Conservation (phyloP, 805 yeast genomes). For the Scheffersomyces spartinae region DNA sequence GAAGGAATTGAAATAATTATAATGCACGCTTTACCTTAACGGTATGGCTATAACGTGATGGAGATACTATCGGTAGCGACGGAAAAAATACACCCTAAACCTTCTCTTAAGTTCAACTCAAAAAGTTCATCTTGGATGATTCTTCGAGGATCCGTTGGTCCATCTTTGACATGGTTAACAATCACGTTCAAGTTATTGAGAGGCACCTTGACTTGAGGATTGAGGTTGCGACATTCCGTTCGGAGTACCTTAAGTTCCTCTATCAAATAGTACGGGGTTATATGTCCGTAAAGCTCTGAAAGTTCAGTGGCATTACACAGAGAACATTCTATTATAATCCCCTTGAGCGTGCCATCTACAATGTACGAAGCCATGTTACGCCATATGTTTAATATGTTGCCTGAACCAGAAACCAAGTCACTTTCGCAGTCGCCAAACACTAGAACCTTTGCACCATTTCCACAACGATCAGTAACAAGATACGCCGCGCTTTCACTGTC, state of each 20-base stretch:
- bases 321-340: slow-evolving; percentile 74
- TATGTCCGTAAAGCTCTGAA: slow-evolving; percentile 63
- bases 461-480: slow-evolving; percentile 1
- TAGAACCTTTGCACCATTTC: slow-evolving; percentile 25
- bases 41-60: no score
- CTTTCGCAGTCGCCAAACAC: slow-evolving; percentile 82
- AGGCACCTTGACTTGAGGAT: slow-evolving; percentile 13
- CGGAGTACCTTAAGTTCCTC: slow-evolving; percentile 35
- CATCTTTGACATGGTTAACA: slow-evolving; percentile 32
- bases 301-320: slow-evolving; percentile 32
- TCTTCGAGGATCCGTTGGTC: slow-evolving; percentile 43
- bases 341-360: slow-evolving; percentile 27
- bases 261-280: slow-evolving; percentile 56
- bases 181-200: slow-evolving; percentile 35
- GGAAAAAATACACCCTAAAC: slow-evolving; percentile 36
- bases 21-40: no score
- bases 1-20: no score
- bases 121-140: slow-evolving; percentile 39
- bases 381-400: slow-evolving; percentile 44
- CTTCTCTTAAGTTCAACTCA: slow-evolving; percentile 17
- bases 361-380: slow-evolving; percentile 35
- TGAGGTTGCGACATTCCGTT: slow-evolving; percentile 6
- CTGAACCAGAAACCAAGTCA: slow-evolving; percentile 35
- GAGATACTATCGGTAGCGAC: no score
- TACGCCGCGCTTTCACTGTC: slow-evolving; percentile 2